phyloP scores from a whole-genome alignment of 805 yeast species.

The Zygosaccharomyces bailii region DNA sequence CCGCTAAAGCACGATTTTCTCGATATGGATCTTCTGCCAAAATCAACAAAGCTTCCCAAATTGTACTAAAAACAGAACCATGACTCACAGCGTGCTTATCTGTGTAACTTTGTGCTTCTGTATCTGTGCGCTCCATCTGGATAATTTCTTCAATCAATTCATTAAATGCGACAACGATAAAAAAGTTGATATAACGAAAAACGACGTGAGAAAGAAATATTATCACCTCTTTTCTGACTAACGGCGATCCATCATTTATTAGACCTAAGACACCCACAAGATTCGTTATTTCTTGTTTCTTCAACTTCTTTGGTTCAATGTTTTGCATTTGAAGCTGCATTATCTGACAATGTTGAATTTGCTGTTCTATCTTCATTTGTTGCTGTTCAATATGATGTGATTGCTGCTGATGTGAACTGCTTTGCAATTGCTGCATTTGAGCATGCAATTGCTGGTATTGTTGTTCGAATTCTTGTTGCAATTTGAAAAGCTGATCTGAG shows the following conservation, averaged over 20 bases:
- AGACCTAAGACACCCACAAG: conserved; percentile 65
- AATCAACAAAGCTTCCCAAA: conserved; percentile 81
- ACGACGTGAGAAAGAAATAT: conserved; percentile 75
- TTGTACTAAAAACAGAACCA: conserved; percentile 79
- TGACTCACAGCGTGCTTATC: conserved; percentile 70
- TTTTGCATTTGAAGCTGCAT: conserved; percentile 30
- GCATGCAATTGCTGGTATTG: conserved; percentile 33
- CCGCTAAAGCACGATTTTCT: conserved; percentile 72
- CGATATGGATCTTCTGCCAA: conserved; percentile 83
- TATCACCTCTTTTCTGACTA: conserved; percentile 82
- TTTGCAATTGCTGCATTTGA: conserved; percentile 32
- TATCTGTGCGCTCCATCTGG: conserved; percentile 43
- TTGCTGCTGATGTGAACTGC: conserved; percentile 28
- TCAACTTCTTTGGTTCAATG: conserved; percentile 44
- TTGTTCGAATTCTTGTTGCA: conserved; percentile 35
- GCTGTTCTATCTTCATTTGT: conserved; percentile 33
- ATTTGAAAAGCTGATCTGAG: conserved; percentile 34
- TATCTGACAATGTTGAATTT: conserved; percentile 29
- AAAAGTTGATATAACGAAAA: conserved; percentile 63
- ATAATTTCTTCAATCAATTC: conserved; percentile 79
- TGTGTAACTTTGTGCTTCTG: conserved; percentile 23
- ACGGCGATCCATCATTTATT: conserved; percentile 82
- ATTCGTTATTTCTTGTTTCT: conserved; percentile 64
- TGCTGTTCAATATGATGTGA: conserved; percentile 24
- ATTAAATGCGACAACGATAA: conserved; percentile 81